Percentiles rank a stretch among this genome's conserved stretches.
phyloP scores from a whole-genome alignment of 1,139 yeast genomes.

The Pneumocystis oryctolagi region DNA sequence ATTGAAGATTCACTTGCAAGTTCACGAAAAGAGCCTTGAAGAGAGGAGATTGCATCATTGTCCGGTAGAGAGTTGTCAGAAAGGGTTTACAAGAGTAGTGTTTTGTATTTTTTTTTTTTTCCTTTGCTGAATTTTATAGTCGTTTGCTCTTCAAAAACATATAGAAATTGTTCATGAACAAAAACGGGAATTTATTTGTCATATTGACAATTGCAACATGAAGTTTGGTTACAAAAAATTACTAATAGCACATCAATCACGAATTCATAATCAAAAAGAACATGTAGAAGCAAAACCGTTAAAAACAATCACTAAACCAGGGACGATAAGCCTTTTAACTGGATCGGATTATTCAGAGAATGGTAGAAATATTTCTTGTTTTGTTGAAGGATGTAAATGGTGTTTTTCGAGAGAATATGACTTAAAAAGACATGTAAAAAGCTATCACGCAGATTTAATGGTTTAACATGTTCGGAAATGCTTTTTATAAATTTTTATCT shows the following conservation, averaged over 20 bases:
- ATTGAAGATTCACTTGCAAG: conserved; percentile 54
- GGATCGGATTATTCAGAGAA: conserved; percentile 25
- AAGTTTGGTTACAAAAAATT: conserved; percentile 17
- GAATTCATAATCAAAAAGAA: conserved; percentile 9
- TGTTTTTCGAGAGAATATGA: conserved; percentile 29
- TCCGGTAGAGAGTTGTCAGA: conserved; percentile 29
- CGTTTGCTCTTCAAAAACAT: conserved; percentile 12
- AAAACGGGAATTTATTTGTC: conserved; percentile 15
- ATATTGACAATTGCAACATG: conserved; percentile 12
- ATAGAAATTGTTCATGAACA: conserved; percentile 16
- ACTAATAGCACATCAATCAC: conserved; percentile 13
- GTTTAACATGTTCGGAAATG: neutral
- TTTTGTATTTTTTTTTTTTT: neutral
- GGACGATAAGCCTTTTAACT: conserved; percentile 24
- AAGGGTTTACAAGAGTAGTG: conserved; percentile 18
- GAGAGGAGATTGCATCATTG: conserved; percentile 46
- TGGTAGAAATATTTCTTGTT: conserved; percentile 23
- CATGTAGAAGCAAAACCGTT: conserved; percentile 5
- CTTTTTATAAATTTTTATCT: neutral
- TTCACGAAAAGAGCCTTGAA: conserved; percentile 34
- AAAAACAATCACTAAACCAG: conserved; percentile 13
- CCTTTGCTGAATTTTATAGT: neutral
- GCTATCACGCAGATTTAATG: conserved; percentile 8
- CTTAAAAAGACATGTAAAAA: conserved; percentile 25
- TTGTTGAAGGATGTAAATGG: conserved; percentile 23